Base-by-base conservation (phyloP, 805 yeast species). In the Yamadazyma kitorensis region DNA sequence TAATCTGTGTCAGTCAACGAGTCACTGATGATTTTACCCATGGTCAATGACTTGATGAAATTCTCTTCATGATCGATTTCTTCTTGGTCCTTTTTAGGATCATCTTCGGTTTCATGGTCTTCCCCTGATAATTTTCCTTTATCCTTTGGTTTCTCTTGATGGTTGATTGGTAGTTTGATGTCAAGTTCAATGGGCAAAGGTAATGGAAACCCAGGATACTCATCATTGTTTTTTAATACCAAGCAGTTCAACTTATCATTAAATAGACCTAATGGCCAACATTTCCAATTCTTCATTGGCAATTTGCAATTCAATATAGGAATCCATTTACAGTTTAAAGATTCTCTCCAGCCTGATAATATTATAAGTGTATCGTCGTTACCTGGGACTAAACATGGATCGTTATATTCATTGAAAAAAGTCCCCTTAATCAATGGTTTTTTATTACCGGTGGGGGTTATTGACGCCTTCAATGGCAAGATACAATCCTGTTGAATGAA, bases 331-430 rank as follows among this genome's bases (percentile, higher is more conserved):
- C 95, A 80, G 53, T 88, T 93, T 22, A 72, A 57, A 0, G 82
- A 67, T 15, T 73, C 76, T 47, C 96, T 70, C 96, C 97, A 91
- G 44, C 80, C 76, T 16, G 80, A 69, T 14, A 93, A 63, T 0
- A 86, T 76, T 20, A 84, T 57, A 24, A 93, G 66, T 8, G 80
- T 73, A 41, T 87, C 87, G 43, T 82, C 88, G 20, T 70, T 65
- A n/a, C 94, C 96, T 0, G 64, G 57, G 36, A 81, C 83, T 5
- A 89, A 55, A 43, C 93, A 84, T 1, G 98, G 98, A 55, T 91
- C 97, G 14, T 95, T 95, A 49, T 76, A 81, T 28, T 81, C 80
- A 27, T 86, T 82, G 66, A 91, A 93, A 51, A 93, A 88, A n/a
- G 86, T 55, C 2, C 89, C 82, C 43, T 75, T 77, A 44, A 83